Conservation (phyloP, 2,329 filamentous ascomycete genomes). For the Cryphonectria radicalis region DNA sequence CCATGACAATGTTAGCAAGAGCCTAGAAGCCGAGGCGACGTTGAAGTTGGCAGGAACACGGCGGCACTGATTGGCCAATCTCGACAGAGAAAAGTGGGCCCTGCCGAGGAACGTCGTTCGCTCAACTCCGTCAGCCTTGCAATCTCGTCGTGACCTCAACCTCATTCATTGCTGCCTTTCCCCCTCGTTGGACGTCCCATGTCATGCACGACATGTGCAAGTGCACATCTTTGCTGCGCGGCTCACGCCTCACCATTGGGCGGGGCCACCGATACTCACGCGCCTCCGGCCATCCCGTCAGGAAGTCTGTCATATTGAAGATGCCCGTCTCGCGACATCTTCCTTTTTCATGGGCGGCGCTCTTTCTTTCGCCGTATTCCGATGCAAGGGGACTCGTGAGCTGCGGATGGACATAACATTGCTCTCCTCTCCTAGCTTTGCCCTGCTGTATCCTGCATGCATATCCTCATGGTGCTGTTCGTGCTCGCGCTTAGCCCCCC, state of each 20-base stretch:
- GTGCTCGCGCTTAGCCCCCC: background rate
- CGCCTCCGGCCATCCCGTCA: background rate
- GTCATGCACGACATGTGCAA: background rate
- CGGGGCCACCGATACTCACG: background rate
- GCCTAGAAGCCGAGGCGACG: background rate
- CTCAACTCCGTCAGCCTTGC: background rate
- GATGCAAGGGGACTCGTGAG: background rate
- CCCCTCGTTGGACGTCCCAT: background rate
- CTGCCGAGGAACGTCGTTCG: background rate
- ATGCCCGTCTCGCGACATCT: background rate
- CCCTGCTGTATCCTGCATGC: background rate
- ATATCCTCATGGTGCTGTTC: background rate
- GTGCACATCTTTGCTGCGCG: background rate
- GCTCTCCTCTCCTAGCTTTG: background rate
- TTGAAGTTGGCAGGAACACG: background rate
- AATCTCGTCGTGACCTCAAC: background rate
- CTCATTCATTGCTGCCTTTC: background rate
- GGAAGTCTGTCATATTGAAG: background rate
- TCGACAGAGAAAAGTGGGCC: background rate
- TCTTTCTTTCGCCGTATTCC: background rate
- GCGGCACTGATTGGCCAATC: background rate
- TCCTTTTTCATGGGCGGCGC: background rate
- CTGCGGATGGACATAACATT: background rate
- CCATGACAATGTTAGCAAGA: background rate
- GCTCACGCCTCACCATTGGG: background rate